phyloP scores from a whole-genome alignment of 441 rosid genomes.

The Euphorbia celastroides region DNA sequence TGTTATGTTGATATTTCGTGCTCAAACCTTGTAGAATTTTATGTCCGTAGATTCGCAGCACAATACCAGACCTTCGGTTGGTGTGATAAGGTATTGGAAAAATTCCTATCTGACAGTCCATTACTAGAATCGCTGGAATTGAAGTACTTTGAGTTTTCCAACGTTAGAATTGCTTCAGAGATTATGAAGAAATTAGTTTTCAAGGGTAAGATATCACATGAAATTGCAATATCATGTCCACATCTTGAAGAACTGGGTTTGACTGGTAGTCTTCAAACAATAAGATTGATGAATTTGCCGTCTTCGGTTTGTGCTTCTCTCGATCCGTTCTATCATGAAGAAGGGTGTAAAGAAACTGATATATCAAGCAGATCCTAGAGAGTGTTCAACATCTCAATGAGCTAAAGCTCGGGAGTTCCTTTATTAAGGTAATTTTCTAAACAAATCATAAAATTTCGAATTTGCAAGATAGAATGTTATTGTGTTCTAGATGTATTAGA shows the following conservation, averaged over 20 bases:
- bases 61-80: not conserved
- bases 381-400: not conserved
- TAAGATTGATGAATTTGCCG: not conserved
- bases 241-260: not conserved
- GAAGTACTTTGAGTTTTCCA: not conserved
- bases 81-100: not conserved
- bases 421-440: not conserved
- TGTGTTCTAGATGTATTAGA: not conserved
- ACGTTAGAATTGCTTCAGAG: not conserved
- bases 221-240: not conserved
- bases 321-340: not conserved
- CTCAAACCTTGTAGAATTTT: not conserved
- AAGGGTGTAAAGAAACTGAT: not conserved
- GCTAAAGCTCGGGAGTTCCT: not conserved
- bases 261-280: not conserved
- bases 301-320: not conserved
- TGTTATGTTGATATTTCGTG: not conserved
- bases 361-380: not conserved
- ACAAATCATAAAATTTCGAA: not conserved
- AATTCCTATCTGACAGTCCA: not conserved
- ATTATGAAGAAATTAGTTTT: slow-evolving; percentile 14
- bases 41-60: not conserved
- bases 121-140: not conserved
- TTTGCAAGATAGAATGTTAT: not conserved
- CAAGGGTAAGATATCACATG: not conserved